phyloP scores from a whole-genome alignment of 78 protist genomes.

The Speleostelium caveatum region DNA sequence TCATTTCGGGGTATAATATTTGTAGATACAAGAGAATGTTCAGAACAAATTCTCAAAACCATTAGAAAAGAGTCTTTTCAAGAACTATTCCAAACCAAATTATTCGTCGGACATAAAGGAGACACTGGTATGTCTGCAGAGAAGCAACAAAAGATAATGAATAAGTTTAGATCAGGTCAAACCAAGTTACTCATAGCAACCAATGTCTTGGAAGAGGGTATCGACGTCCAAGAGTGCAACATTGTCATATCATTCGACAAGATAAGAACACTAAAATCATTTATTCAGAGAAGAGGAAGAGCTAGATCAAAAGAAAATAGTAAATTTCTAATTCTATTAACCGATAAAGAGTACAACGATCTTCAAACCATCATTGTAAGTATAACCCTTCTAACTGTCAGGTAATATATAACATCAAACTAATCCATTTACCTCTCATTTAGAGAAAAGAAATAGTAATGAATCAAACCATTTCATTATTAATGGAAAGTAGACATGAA shows the following conservation, averaged over 20 bases:
- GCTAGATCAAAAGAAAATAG: neutral
- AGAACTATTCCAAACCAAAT: neutral
- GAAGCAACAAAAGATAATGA: slow-evolving; percentile 9
- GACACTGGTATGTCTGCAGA: slow-evolving; percentile 38
- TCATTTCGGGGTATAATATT: no score
- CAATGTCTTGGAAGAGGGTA: slow-evolving; percentile 79
- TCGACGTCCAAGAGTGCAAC: slow-evolving; percentile 44
- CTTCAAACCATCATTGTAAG: no score
- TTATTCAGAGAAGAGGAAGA: slow-evolving; percentile 71
- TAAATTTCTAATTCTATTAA: no score
- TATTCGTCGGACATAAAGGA: slow-evolving; percentile 17
- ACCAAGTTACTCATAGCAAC: slow-evolving; percentile 52
- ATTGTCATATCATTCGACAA: slow-evolving; percentile 47
- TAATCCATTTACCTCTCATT: no score
- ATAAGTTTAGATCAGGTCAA: slow-evolving; percentile 25
- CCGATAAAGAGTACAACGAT: no score
- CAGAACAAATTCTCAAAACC: neutral
- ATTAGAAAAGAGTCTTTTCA: neutral
- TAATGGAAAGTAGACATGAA: no score
- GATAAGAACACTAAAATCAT: neutral
- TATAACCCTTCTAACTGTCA: no score
- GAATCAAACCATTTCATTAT: no score
- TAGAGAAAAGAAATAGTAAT: no score
- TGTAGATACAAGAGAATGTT: slow-evolving; percentile 12
- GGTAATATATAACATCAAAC: no score